Evolutionary conservation across 1,284 basidiomycete genomes (phyloP).

Genomic region (Ceratobasidium papillatum): DNA sequence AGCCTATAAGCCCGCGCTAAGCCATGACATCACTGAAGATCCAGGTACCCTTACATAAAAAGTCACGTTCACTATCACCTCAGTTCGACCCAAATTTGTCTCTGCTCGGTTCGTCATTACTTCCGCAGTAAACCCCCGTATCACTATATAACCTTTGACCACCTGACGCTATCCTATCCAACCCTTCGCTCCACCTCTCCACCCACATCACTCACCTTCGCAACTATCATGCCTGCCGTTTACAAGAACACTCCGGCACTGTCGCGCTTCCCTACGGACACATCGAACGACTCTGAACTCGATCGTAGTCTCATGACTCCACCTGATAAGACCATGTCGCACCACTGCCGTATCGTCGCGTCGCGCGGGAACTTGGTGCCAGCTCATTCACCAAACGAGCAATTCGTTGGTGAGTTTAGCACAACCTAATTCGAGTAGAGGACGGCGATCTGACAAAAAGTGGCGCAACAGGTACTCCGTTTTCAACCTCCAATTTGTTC

Average conservation of each 20-base stretch:
- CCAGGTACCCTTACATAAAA: background rate
- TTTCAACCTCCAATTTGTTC: conserved; percentile 27
- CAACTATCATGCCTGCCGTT: background rate
- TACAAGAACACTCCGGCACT: conserved; percentile 20
- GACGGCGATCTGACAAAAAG: background rate
- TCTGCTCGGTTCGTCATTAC: conserved; percentile 7
- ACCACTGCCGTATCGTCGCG: background rate
- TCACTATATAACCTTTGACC: conserved; percentile 1
- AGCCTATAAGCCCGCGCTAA: background rate
- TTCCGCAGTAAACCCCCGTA: conserved; percentile 1
- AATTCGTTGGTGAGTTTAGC: conserved; percentile 21
- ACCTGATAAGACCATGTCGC: conserved; percentile 5
- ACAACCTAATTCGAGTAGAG: background rate
- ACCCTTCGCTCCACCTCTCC: conserved; percentile 12
- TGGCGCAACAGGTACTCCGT: conserved; percentile 18
- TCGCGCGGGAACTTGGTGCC: background rate
- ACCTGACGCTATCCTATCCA: background rate
- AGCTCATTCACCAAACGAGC: conserved; percentile 18
- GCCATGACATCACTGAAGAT: conserved; percentile 25
- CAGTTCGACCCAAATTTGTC: conserved; percentile 1
- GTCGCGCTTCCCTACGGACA: conserved; percentile 26
- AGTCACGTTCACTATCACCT: background rate
- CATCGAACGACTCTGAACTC: conserved; percentile 14
- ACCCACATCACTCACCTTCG: background rate
- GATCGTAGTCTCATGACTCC: conserved; percentile 13